Evolutionary conservation across 176 grass and related monocot genomes (phyloP).

Genomic region (Oryza nivara): DNA sequence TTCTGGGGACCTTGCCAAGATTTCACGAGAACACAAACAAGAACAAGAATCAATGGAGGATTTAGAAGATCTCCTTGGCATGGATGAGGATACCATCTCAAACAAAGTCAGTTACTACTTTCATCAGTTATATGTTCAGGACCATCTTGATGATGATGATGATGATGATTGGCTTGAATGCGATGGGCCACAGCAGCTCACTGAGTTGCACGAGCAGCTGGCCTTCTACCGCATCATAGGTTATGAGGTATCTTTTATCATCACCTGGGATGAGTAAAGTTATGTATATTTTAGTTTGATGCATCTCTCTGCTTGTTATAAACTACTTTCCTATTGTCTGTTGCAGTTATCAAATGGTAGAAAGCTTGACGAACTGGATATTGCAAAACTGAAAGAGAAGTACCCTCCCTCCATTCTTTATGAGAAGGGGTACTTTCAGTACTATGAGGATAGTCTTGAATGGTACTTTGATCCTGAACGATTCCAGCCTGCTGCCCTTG

Average conservation of each 20-base stretch:
- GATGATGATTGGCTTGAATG: background rate
- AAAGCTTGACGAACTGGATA: background rate
- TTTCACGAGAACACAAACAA: too few species aligned
- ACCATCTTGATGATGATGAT: too few species aligned
- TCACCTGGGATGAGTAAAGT: background rate
- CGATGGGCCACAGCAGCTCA: background rate
- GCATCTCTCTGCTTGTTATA: background rate
- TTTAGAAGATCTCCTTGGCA: too few species aligned
- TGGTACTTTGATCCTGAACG: constrained; percentile 31
- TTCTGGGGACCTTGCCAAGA: too few species aligned
- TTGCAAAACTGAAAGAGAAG: background rate
- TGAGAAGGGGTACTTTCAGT: background rate
- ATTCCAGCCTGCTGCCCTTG: background rate
- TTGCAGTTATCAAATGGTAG: background rate
- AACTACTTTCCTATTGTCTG: background rate
- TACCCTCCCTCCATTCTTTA: background rate
- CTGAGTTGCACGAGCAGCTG: background rate
- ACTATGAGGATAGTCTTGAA: constrained; percentile 10
- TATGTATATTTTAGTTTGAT: background rate
- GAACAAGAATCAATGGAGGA: too few species aligned
- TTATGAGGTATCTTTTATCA: constrained; percentile 28
- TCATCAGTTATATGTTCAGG: too few species aligned
- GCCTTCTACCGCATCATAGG: constrained; percentile 27
- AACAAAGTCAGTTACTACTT: too few species aligned
- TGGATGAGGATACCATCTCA: too few species aligned